Evolutionary conservation across 345 rosid species (phyloP).

Genomic region (Gossypium longicalyx): DNA sequence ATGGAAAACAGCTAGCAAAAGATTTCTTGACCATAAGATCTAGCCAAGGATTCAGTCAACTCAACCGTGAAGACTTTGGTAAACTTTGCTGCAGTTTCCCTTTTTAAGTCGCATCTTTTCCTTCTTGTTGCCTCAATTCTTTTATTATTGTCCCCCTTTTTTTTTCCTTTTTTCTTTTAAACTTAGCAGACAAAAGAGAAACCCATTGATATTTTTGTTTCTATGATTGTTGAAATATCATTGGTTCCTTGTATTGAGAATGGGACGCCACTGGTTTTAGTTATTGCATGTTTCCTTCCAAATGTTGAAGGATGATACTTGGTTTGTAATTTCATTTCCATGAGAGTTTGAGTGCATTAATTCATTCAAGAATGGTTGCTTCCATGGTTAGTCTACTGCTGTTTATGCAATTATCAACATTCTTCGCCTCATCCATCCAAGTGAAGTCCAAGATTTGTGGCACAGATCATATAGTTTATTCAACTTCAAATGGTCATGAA

Average conservation of each 20-base stretch:
- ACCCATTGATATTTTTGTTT: too few species aligned
- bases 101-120: constrained; percentile 1
- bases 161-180: neutral
- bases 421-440: constrained; percentile 33
- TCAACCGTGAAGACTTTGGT: constrained; percentile 6
- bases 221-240: neutral
- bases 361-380: constrained; percentile 30
- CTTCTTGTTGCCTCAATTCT: neutral
- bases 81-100: neutral
- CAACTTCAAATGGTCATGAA: constrained; percentile 32
- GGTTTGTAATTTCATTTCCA: neutral
- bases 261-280: neutral
- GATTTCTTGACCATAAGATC: neutral
- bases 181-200: neutral
- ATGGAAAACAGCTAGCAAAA: neutral
- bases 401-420: constrained; percentile 33
- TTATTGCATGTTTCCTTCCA: neutral
- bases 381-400: constrained; percentile 34
- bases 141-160: too few species aligned
- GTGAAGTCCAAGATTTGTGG: constrained; percentile 51
- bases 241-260: neutral
- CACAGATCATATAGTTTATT: constrained; percentile 45
- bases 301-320: constrained; percentile 13
- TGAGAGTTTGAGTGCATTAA: constrained; percentile 12
- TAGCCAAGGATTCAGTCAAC: neutral